A percentile compares a stretch with the other conserved stretches of the same genome.
These are phyloP conservation scores for Colletotrichum musicola DNA, from an alignment of 2,329 filamentous ascomycete genomes.

Conservation along the genomic window DNA sequence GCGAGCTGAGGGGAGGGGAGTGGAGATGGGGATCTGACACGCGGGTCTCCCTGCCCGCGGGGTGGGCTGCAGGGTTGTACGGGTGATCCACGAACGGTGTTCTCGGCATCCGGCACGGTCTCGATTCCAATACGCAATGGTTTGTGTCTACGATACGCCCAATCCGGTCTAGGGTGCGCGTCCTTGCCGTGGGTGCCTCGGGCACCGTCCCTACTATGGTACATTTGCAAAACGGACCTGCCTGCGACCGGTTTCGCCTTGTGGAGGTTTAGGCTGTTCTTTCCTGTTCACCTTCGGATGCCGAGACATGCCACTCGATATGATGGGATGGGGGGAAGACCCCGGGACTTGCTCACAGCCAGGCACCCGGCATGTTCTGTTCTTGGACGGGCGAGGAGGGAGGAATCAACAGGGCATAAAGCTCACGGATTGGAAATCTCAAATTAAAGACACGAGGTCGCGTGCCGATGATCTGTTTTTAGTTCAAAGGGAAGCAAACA, in stretches of 20 bases:
- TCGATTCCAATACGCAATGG: not conserved
- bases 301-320: not conserved
- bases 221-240: conserved; percentile 1
- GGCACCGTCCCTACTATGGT: not conserved
- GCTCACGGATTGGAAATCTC: not conserved
- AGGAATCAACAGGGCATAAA: not conserved
- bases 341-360: too few species aligned
- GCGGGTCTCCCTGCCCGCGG: not conserved
- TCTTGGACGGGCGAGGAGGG: not conserved
- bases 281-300: not conserved
- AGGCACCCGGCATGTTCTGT: not conserved
- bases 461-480: conserved; percentile 15
- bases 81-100: conserved; percentile 15
- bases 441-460: conserved; percentile 12
- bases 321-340: too few species aligned
- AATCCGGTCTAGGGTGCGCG: not conserved
- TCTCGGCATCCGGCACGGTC: conserved; percentile 22
- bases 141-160: not conserved
- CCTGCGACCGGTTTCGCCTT: not conserved
- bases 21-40: not conserved
- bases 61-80: not conserved
- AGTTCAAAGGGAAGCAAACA: conserved; percentile 5
- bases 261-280: conserved; percentile 15
- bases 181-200: not conserved
- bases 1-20: not conserved